Evolutionary conservation across 768 basidiomycete genomes (phyloP).

Genomic region (Hericium rajendrae): DNA sequence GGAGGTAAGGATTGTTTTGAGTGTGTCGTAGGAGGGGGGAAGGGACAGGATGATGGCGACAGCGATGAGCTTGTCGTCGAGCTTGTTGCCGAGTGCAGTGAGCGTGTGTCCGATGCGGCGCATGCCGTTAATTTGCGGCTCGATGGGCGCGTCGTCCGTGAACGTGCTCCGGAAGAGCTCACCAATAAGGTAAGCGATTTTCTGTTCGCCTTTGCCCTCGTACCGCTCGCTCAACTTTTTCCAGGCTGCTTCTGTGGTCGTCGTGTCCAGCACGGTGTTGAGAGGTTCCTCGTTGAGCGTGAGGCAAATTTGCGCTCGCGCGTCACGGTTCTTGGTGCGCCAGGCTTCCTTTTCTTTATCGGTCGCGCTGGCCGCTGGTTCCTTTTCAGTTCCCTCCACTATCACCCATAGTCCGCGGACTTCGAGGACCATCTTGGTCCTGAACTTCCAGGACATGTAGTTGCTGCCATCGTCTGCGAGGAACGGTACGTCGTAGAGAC

Average conservation of each 20-base stretch:
- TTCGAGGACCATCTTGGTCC: not conserved
- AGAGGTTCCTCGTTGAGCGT: constrained; percentile 18
- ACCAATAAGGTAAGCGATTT: constrained; percentile 16
- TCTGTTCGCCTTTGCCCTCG: constrained; percentile 17
- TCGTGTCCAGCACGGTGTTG: constrained; percentile 11
- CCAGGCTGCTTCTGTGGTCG: constrained; percentile 13
- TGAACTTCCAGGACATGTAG: not conserved
- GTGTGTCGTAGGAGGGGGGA: constrained; percentile 14
- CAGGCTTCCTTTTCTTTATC: constrained; percentile 7
- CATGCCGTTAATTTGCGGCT: constrained; percentile 17
- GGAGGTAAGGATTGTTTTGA: constrained; percentile 16
- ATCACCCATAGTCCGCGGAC: not conserved
- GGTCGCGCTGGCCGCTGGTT: not conserved
- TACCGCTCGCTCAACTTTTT: constrained; percentile 12
- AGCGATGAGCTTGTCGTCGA: constrained; percentile 16
- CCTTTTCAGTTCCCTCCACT: not conserved
- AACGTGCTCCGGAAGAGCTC: constrained; percentile 15
- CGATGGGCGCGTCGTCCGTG: constrained; percentile 10
- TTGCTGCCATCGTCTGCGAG: not conserved
- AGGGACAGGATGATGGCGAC: constrained; percentile 17
- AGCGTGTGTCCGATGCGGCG: constrained; percentile 10
- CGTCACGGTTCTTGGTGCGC: not conserved
- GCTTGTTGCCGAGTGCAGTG: constrained; percentile 8
- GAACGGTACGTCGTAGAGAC: not conserved
- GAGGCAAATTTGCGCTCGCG: constrained; percentile 15